Conservation (phyloP, 345 rosid genomes). For the Brassica cretica region DNA sequence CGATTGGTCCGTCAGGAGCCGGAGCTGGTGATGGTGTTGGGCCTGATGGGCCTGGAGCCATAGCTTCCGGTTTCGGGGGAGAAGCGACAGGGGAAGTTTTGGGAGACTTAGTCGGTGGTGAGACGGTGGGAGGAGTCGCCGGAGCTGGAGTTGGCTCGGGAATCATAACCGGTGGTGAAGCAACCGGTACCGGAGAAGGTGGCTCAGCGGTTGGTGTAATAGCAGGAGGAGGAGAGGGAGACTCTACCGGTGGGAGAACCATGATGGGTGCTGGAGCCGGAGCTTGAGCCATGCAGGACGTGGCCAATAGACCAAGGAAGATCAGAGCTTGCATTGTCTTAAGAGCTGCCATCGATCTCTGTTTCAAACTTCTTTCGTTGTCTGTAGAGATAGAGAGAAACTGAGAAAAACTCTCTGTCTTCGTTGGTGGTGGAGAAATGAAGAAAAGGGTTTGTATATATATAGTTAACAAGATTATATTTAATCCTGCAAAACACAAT, state of each 20-base stretch:
- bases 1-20: not conserved
- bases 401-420: conserved; percentile 18
- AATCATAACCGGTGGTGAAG: conserved; percentile 23
- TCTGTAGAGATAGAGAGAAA: conserved; percentile 14
- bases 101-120: conserved; percentile 22
- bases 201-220: conserved; percentile 40
- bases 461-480: conserved; percentile 18
- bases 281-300: conserved; percentile 67
- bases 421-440: conserved; percentile 22
- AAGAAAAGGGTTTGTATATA: not conserved
- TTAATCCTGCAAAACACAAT: not conserved
- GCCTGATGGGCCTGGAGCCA: conserved; percentile 32
- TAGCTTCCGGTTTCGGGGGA: conserved; percentile 26
- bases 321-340: conserved; percentile 46
- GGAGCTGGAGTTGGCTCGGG: conserved; percentile 28
- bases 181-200: conserved; percentile 23
- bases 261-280: conserved; percentile 38
- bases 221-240: conserved; percentile 51
- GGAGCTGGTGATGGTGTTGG: conserved; percentile 36
- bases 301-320: conserved; percentile 64
- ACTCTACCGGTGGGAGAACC: conserved; percentile 31
- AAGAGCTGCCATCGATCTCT: conserved; percentile 45
- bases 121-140: conserved; percentile 25
- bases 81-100: conserved; percentile 32
- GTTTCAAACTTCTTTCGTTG: conserved; percentile 16